Conservation (phyloP, 2,329 filamentous ascomycete genomes). For the Epichloe coenophiala region DNA sequence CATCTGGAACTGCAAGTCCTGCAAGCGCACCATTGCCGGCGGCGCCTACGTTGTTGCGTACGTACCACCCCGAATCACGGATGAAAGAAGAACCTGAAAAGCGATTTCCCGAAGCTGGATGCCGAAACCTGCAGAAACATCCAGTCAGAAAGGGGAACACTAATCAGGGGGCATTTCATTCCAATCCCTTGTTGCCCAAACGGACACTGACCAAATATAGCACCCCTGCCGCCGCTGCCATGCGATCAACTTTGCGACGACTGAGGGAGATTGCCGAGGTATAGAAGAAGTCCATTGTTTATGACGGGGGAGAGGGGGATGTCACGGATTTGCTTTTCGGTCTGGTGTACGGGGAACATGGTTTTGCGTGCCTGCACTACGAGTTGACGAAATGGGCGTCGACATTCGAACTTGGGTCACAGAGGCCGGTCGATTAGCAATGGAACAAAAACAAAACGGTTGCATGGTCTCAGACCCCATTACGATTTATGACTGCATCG, state of each 20-base stretch:
- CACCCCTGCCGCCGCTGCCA: conserved; percentile 84
- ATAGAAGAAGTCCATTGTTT: conserved; percentile 35
- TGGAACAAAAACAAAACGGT: conserved; percentile 22
- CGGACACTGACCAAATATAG: conserved; percentile 27
- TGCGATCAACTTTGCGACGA: conserved; percentile 91
- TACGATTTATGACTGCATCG: not conserved
- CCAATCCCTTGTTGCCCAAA: not conserved
- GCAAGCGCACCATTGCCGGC: conserved; percentile 63
- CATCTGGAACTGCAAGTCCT: conserved; percentile 94
- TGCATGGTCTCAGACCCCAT: conserved; percentile 21
- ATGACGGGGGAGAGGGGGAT: conserved; percentile 14
- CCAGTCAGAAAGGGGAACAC: not conserved
- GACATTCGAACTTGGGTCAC: conserved; percentile 26
- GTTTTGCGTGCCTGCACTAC: conserved; percentile 30
- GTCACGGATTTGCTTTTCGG: conserved; percentile 31
- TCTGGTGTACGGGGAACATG: conserved; percentile 31
- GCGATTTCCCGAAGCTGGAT: not conserved
- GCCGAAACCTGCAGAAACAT: not conserved
- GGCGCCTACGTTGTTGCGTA: conserved; percentile 96
- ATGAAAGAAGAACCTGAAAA: not conserved
- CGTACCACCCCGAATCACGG: conserved; percentile 30
- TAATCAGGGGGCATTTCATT: not conserved
- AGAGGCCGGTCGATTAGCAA: conserved; percentile 30
- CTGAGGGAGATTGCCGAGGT: conserved; percentile 96
- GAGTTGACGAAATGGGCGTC: conserved; percentile 28